Conservation (phyloP, 2,329 filamentous ascomycete species). For the Hypocreales sp. region DNA sequence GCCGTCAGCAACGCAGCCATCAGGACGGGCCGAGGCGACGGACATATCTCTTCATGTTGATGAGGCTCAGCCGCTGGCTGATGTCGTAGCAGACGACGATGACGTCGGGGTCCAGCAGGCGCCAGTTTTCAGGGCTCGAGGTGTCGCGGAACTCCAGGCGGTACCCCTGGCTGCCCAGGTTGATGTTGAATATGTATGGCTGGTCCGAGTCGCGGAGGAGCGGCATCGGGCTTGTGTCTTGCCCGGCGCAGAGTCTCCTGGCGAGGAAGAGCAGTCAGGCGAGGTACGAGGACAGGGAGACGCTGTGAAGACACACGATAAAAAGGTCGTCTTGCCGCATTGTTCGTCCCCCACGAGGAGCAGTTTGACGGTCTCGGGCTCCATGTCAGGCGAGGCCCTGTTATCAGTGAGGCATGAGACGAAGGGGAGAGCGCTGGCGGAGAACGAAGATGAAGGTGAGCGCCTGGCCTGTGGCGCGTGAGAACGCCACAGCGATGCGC, state of each 20-base stretch:
- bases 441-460: no score
- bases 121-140: constrained; percentile 41
- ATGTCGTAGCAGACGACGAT: constrained; percentile 48
- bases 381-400: constrained; percentile 25
- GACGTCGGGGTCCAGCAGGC: constrained; percentile 39
- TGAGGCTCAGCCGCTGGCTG: constrained; percentile 38
- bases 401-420: background rate
- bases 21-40: constrained; percentile 2
- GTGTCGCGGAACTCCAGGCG: constrained; percentile 47
- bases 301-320: constrained; percentile 33
- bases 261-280: constrained; percentile 1
- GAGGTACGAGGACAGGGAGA: constrained; percentile 1
- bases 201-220: constrained; percentile 42
- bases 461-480: no score
- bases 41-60: constrained; percentile 38
- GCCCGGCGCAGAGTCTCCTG: constrained; percentile 36
- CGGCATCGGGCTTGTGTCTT: constrained; percentile 25
- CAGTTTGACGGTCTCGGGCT: constrained; percentile 32
- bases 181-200: constrained; percentile 43
- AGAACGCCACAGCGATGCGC: no score
- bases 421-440: no score
- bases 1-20: background rate
- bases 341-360: constrained; percentile 42
- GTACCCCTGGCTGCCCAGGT: constrained; percentile 21
- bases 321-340: constrained; percentile 45